Conservation (phyloP, 1,284 basidiomycete genomes). For the Ganoderma meredithae region DNA sequence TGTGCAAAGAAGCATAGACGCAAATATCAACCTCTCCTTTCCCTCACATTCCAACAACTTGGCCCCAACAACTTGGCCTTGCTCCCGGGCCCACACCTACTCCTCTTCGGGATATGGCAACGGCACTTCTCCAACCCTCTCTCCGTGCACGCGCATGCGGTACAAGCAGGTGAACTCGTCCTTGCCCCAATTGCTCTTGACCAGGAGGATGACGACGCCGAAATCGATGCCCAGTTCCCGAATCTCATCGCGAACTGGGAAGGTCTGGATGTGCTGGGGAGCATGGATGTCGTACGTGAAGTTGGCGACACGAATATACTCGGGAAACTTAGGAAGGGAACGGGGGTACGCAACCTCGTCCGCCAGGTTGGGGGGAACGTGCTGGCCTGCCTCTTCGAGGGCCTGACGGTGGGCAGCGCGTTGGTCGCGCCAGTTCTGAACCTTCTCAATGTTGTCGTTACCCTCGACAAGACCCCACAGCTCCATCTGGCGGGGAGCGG, state of each 20-base stretch:
- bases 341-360: constrained; percentile 54
- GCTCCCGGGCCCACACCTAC: constrained; percentile 17
- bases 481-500: constrained; percentile 88
- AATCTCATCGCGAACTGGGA: constrained; percentile 76
- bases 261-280: constrained; percentile 83
- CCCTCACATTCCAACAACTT: not conserved
- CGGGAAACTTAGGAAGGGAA: constrained; percentile 58
- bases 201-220: constrained; percentile 78
- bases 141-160: constrained; percentile 81
- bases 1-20: constrained; percentile 16
- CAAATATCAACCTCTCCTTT: constrained; percentile 15
- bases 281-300: constrained; percentile 84
- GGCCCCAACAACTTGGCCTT: not conserved
- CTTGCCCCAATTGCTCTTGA: constrained; percentile 90
- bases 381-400: constrained; percentile 46
- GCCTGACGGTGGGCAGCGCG: constrained; percentile 43
- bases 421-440: constrained; percentile 54
- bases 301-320: constrained; percentile 78
- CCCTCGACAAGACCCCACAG: constrained; percentile 90
- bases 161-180: constrained; percentile 90
- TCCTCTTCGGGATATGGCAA: constrained; percentile 39
- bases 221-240: constrained; percentile 78
- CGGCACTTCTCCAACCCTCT: constrained; percentile 42
- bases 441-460: constrained; percentile 68
- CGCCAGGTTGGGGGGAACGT: constrained; percentile 38